Evolutionary conservation across 305 asterid species (phyloP), one percentile per base, ranked within the genome.

Genomic region (Solanum hybrid): DNA sequence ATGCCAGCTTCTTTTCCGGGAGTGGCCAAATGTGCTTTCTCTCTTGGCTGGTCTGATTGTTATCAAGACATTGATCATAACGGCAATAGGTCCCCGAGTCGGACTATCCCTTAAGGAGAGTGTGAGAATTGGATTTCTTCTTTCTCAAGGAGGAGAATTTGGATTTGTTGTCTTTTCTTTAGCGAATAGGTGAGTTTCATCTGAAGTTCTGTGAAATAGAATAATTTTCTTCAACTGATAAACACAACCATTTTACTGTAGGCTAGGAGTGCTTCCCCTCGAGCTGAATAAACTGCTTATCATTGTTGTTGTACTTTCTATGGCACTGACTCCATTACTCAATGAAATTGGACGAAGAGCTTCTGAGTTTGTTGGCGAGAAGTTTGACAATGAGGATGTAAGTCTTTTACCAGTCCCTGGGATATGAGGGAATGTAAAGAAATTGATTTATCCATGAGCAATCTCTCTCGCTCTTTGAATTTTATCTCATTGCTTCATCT

Each of bases 201-300:
- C 51, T 65, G 33, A 61, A 61, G 89, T 86, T 86, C 68, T 45
- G 88, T 88, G 39, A 45, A 79, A 79, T 73, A 81, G 91, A 86
- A 33, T 65, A 57, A 61, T 32, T 65, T 61, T 86, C 51, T 86
- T 33, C 79, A 86, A 65, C 24, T n/a, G 77, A 61, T n/a, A 57
- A 32, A 86, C 4, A 68, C 10, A 32, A 68, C 51, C 57, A 27
- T 33, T 61, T 61, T 33, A 75, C 90, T 91, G 89, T 91, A 98
- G 99, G 98, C 99, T 98, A 89, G 99, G 99, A 72, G 99, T 98
- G 92, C 95, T 98, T 89, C 99, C 99, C 90, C 98, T 98, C 88
- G 99, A 98, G 92, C 94, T 98, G 93, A 98, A 96, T 95, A 98
- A 98, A 94, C 98, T 98, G 89, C 98, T 98, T 85, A 98, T 98